Evolutionary conservation across 306 rosid genomes (phyloP).

Genomic region (Trichosanthes truncata): DNA sequence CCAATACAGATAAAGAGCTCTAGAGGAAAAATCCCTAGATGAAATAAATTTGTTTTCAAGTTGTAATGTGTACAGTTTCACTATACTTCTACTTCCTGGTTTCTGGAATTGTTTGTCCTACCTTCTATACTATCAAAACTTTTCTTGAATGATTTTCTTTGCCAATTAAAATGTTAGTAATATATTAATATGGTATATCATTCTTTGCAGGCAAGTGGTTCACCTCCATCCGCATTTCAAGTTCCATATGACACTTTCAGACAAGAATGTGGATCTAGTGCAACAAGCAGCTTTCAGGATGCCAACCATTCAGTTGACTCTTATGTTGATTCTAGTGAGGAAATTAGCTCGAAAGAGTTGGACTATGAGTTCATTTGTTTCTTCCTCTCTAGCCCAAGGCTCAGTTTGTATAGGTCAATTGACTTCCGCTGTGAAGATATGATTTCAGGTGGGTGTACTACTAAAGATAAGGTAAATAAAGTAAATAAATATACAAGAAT

Average conservation of each 20-base stretch:
- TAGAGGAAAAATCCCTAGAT: neutral
- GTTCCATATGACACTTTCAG: conserved; percentile 76
- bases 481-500: neutral
- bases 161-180: neutral
- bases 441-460: conserved; percentile 49
- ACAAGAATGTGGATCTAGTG: conserved; percentile 36
- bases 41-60: neutral
- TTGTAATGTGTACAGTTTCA: neutral
- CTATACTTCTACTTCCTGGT: neutral
- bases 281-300: conserved; percentile 30
- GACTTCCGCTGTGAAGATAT: conserved; percentile 89
- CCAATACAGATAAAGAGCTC: neutral
- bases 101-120: neutral
- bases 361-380: conserved; percentile 68
- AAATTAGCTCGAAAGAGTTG: conserved; percentile 42
- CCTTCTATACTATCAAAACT: neutral
- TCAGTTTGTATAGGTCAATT: conserved; percentile 62
- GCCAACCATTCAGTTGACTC: conserved; percentile 14
- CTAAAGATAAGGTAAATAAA: neutral
- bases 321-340: conserved; percentile 21
- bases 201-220: conserved; percentile 82
- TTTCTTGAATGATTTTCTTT: neutral
- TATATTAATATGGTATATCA: neutral
- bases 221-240: conserved; percentile 92
- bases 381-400: conserved; percentile 75